Evolutionary conservation across 1,284 basidiomycete genomes (phyloP).

Genomic region (Pholiota adiposa): DNA sequence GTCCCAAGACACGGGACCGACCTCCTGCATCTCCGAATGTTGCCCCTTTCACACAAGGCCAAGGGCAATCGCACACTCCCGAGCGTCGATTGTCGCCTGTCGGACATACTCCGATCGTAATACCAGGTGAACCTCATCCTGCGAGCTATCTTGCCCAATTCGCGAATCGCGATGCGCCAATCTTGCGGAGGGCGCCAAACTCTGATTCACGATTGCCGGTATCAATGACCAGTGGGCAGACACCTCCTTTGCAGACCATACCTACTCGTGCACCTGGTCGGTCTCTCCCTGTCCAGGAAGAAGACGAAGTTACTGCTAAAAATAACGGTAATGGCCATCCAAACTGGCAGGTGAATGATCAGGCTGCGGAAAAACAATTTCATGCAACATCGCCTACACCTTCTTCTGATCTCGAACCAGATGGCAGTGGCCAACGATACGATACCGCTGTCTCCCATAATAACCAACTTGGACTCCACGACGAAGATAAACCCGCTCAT

Average conservation of each 20-base stretch:
- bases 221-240: constrained; percentile 51
- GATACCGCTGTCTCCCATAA: constrained; percentile 28
- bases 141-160: constrained; percentile 49
- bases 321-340: constrained; percentile 32
- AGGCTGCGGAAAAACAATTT: constrained; percentile 36
- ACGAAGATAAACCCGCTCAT: constrained; percentile 53
- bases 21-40: constrained; percentile 48
- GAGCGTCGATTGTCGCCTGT: constrained; percentile 58
- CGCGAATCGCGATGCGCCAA: constrained; percentile 49
- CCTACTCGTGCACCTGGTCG: constrained; percentile 66
- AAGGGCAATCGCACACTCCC: constrained; percentile 47
- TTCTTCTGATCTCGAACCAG: constrained; percentile 58
- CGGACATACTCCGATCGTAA: constrained; percentile 52
- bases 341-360: constrained; percentile 40
- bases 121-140: constrained; percentile 55
- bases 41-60: constrained; percentile 34
- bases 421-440: constrained; percentile 44
- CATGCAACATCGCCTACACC: constrained; percentile 52
- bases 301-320: constrained; percentile 57
- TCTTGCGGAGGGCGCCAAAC: constrained; percentile 40
- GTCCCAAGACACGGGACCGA: constrained; percentile 54
- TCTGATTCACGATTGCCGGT: constrained; percentile 48
- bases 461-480: constrained; percentile 34
- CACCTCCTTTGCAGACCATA: constrained; percentile 58
- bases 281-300: constrained; percentile 78